Conservation (phyloP, 2,329 filamentous ascomycete species). For the Botrytis medusae region DNA sequence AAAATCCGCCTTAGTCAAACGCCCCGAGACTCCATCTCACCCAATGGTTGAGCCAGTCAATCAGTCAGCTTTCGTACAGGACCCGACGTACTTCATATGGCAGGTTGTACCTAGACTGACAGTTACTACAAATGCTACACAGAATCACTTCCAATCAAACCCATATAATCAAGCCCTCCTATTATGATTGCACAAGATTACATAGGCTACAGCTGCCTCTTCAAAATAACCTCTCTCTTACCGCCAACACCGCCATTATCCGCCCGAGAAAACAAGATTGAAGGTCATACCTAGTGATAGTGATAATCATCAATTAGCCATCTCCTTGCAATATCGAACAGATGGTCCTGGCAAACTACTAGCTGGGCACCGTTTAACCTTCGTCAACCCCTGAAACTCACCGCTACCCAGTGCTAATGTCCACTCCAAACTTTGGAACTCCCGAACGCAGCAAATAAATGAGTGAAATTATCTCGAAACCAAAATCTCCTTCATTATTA, state of each 20-base stretch:
- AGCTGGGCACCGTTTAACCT: slow-evolving; percentile 18
- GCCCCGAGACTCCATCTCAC: slow-evolving; percentile 7
- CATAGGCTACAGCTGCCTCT: slow-evolving; percentile 1
- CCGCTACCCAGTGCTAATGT: slow-evolving; percentile 12
- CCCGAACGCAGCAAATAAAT: slow-evolving; percentile 13
- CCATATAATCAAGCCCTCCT: neutral
- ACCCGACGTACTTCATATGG: slow-evolving; percentile 7
- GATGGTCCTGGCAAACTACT: slow-evolving; percentile 13
- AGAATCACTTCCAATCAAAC: neutral
- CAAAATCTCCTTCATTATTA: slow-evolving; percentile 13
- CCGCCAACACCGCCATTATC: slow-evolving; percentile 14
- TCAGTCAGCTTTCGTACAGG: neutral
- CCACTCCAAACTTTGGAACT: slow-evolving; percentile 9
- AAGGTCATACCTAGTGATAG: neutral
- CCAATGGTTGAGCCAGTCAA: neutral
- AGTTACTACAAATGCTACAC: neutral
- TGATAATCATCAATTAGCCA: slow-evolving; percentile 5
- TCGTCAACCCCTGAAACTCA: slow-evolving; percentile 15
- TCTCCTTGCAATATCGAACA: slow-evolving; percentile 17
- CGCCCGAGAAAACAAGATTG: slow-evolving; percentile 10
- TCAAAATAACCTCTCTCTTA: neutral
- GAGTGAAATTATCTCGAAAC: slow-evolving; percentile 14
- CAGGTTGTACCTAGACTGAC: neutral
- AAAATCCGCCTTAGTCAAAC: slow-evolving; percentile 18
- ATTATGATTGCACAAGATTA: neutral